phyloP scores from a whole-genome alignment of 805 yeast genomes.

The Yarrowia phangngaensis region DNA sequence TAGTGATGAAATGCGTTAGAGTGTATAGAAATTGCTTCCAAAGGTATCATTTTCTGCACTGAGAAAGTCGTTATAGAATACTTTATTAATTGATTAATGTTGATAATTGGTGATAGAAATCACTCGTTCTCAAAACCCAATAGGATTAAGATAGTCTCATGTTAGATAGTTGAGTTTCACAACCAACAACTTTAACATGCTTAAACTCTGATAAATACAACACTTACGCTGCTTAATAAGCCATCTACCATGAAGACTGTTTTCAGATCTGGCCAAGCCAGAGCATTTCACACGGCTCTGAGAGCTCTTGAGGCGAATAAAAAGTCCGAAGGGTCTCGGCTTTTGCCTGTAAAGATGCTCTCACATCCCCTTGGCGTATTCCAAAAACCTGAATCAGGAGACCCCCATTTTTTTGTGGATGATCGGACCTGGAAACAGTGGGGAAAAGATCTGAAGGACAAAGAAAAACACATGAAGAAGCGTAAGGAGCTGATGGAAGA shows the following conservation, averaged over 20 bases:
- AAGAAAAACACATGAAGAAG: conserved; percentile 47
- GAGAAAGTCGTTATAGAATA: too few relatives aligned
- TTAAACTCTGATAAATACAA: neutral
- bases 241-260: conserved; percentile 3
- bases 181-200: too few relatives aligned
- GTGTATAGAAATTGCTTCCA: too few relatives aligned
- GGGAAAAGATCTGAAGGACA: conserved; percentile 48
- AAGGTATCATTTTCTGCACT: too few relatives aligned
- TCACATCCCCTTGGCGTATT: conserved; percentile 14
- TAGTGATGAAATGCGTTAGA: too few relatives aligned
- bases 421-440: conserved; percentile 41
- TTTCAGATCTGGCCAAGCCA: conserved; percentile 1
- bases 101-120: too few relatives aligned
- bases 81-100: too few relatives aligned
- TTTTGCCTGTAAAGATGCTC: conserved; percentile 17
- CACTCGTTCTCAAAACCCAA: too few relatives aligned
- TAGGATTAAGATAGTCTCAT: too few relatives aligned
- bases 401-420: conserved; percentile 34
- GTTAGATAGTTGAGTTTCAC: too few relatives aligned
- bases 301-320: conserved; percentile 16
- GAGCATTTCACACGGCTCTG: neutral
- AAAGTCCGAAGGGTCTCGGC: conserved; percentile 22
- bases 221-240: too few relatives aligned
- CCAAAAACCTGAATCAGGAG: conserved; percentile 23
- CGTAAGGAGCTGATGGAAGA: conserved; percentile 56